Evolutionary conservation across 768 basidiomycete genomes (phyloP).

Genomic region (Trametes elegans): DNA sequence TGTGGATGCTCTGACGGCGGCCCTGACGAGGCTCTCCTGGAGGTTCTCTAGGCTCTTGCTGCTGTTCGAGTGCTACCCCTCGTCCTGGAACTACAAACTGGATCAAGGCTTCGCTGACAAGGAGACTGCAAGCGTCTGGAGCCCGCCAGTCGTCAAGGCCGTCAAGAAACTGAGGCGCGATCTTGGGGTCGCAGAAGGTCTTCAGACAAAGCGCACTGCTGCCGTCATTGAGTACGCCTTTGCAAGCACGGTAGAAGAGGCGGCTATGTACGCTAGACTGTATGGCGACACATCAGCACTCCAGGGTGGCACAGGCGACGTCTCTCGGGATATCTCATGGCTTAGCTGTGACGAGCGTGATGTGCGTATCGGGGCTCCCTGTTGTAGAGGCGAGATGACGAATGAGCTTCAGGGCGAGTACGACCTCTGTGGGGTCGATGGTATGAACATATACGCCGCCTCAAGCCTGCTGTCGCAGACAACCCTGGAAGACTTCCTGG

Average conservation of each 20-base stretch:
- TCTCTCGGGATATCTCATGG: slow-evolving; percentile 67
- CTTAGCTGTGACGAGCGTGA: slow-evolving; percentile 54
- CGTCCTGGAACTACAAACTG: slow-evolving; percentile 36
- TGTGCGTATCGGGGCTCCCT: slow-evolving; percentile 31
- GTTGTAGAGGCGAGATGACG: too few relatives aligned
- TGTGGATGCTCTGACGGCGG: slow-evolving; percentile 41
- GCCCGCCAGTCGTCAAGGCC: slow-evolving; percentile 66
- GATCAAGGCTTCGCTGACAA: slow-evolving; percentile 13
- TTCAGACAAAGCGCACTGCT: slow-evolving; percentile 43
- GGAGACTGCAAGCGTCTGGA: slow-evolving; percentile 36
- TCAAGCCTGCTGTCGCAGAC: slow-evolving; percentile 58
- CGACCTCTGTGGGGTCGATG: slow-evolving; percentile 50
- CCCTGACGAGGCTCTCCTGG: slow-evolving; percentile 61
- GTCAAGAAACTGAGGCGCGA: slow-evolving; percentile 66
- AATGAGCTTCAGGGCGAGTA: slow-evolving; percentile 65
- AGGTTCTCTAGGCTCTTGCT: slow-evolving; percentile 52
- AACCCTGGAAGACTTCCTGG: slow-evolving; percentile 54
- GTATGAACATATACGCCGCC: slow-evolving; percentile 72
- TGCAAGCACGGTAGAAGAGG: slow-evolving; percentile 56
- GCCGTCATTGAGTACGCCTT: slow-evolving; percentile 57
- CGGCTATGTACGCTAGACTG: slow-evolving; percentile 50
- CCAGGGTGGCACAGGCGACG: slow-evolving; percentile 40
- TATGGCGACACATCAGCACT: slow-evolving; percentile 60
- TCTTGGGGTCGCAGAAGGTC: slow-evolving; percentile 60
- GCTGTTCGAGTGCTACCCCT: slow-evolving; percentile 58